Conservation (phyloP, 148 eudicot genomes). For the Rhododendron henanense region DNA sequence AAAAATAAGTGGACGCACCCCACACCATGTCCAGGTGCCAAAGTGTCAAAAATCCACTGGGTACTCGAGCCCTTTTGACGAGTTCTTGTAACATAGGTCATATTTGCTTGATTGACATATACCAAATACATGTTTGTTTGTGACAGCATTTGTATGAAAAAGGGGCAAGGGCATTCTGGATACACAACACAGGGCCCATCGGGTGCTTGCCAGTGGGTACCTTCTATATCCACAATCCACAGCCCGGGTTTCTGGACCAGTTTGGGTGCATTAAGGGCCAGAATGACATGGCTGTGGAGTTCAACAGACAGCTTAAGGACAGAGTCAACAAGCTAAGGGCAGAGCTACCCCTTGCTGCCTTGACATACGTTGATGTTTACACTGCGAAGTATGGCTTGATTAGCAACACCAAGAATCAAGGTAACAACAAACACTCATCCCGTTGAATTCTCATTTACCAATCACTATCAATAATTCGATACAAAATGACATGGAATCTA, state of each 20-base stretch:
- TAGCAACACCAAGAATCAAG: conserved; percentile 49
- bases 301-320: conserved; percentile 67
- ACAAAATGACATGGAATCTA: background rate
- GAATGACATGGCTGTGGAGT: conserved; percentile 63
- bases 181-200: conserved; percentile 85
- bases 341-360: conserved; percentile 55
- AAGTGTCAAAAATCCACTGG: background rate
- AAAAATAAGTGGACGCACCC: background rate
- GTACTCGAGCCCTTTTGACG: background rate
- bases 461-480: background rate
- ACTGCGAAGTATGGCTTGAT: conserved; percentile 64
- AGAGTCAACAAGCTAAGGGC: conserved; percentile 49
- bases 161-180: conserved; percentile 78
- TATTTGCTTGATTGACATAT: background rate
- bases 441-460: background rate
- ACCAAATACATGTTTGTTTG: background rate
- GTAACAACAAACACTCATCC: conserved; percentile 26
- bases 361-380: conserved; percentile 67
- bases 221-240: conserved; percentile 32
- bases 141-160: conserved; percentile 50
- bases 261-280: conserved; percentile 59
- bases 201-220: conserved; percentile 70
- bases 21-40: background rate
- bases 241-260: conserved; percentile 50
- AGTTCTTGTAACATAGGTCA: background rate